Evolutionary conservation across 2,329 filamentous ascomycete species (phyloP).

Genomic region (Diaporthe capsici): DNA sequence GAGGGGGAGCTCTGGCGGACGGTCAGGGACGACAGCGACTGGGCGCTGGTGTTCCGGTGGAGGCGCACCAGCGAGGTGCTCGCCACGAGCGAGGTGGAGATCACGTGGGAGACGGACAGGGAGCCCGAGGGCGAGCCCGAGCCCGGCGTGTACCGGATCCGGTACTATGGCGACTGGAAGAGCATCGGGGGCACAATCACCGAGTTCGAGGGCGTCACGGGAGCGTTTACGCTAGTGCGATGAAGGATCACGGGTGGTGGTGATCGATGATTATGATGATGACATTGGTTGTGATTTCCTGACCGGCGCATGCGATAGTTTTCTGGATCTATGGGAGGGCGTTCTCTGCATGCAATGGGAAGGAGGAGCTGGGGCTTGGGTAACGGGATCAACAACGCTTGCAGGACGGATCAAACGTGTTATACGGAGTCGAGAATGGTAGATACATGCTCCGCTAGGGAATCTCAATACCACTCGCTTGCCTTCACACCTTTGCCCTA

Average conservation of each 20-base stretch:
- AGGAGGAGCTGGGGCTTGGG: not conserved
- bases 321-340: no score
- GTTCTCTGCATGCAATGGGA: not conserved
- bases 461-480: not conserved
- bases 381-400: no score
- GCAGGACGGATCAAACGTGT: not conserved
- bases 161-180: constrained; percentile 90
- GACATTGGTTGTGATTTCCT: no score
- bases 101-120: constrained; percentile 84
- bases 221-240: constrained; percentile 61
- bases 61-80: constrained; percentile 76
- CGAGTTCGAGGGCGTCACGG: constrained; percentile 78
- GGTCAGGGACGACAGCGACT: constrained; percentile 83
- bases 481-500: not conserved
- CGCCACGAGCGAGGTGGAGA: constrained; percentile 82
- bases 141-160: constrained; percentile 83
- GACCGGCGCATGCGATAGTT: not conserved
- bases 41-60: constrained; percentile 88
- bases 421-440: constrained; percentile 9
- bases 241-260: not conserved
- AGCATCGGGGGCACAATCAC: constrained; percentile 70
- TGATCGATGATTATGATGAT: not conserved
- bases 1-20: constrained; percentile 67
- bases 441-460: not conserved
- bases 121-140: constrained; percentile 76